Base-by-base conservation (phyloP, 2,329 filamentous ascomycete genomes). In the Stylonectria norvegica region DNA sequence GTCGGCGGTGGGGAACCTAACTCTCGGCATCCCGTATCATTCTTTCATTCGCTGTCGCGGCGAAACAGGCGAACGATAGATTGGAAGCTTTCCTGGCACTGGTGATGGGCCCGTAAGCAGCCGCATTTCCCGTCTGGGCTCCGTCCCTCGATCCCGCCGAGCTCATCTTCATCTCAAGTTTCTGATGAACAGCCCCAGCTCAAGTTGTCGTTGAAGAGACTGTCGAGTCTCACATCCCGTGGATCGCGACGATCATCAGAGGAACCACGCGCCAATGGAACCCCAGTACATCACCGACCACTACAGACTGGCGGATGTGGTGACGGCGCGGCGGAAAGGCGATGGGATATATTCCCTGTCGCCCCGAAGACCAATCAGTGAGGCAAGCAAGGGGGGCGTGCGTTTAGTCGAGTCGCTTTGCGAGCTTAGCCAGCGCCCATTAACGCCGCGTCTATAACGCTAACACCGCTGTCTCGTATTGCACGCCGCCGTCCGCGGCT, bases 381-480 rank as follows among this genome's bases (percentile, higher is more conserved):
- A 8, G 5, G 30, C 17, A 7, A 32, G 10, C 15, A 8, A 6
- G 30, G 11, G 15, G 14, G 12, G 30, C 7, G 30, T 14, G 30
- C 11, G 30, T 32, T 8, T 11, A 8, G 11, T 18, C 7, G 15
- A 18, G 28, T 7, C 15, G n/a, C 23, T 12, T 30, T 22, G 11
- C 19, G n/a, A n/a, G n/a, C n/a, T n/a, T 18, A 32, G 30, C 30
- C 43, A 41, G 39, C 42, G 38, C 39, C 45, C 42, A 53, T 59
- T 59, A 56, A 59, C 57, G 57, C 57, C 57, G 57, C 57, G 57
- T 58, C 56, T 59, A 59, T 47, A 48, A 59, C 56, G 50, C 56
- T 59, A 59, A 49, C 44, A 47, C 44, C 45, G 42, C 48, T 54
- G 50, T 53, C 53, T 59, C 49, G 47, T 57, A 55, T 56, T 46